A percentile compares a stretch with the other conserved stretches of the same genome.
phyloP scores from a whole-genome alignment of 2,329 filamentous ascomycete genomes.

The Xylariales sp. region DNA sequence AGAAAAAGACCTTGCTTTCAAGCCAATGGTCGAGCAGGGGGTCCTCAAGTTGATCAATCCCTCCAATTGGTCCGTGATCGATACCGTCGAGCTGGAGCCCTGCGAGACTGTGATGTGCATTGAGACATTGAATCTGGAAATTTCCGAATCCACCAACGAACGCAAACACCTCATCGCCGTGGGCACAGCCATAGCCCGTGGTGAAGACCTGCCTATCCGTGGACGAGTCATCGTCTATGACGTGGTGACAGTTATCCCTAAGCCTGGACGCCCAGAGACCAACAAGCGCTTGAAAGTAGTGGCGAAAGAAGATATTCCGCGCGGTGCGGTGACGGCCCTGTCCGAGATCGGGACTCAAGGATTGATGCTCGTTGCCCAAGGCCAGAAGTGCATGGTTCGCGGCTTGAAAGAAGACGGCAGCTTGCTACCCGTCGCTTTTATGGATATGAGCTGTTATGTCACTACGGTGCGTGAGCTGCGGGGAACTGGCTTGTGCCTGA shows the following conservation, averaged over 20 bases:
- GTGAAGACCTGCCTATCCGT: slow-evolving; percentile 83
- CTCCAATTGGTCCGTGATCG: slow-evolving; percentile 71
- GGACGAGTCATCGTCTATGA: slow-evolving; percentile 89
- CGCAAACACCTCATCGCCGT: slow-evolving; percentile 77
- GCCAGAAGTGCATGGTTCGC: slow-evolving; percentile 95
- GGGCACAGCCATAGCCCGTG: slow-evolving; percentile 79
- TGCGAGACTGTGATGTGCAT: slow-evolving; percentile 78
- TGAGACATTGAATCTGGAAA: slow-evolving; percentile 78
- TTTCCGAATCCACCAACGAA: slow-evolving; percentile 88
- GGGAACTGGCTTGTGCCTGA: slow-evolving; percentile 77
- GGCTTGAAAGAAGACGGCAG: slow-evolving; percentile 94
- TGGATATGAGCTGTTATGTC: slow-evolving; percentile 96
- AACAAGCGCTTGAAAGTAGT: slow-evolving; percentile 81
- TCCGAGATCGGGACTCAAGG: slow-evolving; percentile 83
- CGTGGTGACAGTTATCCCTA: slow-evolving; percentile 84
- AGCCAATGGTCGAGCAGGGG: slow-evolving; percentile 67
- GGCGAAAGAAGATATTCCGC: slow-evolving; percentile 83
- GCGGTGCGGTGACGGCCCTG: slow-evolving; percentile 84
- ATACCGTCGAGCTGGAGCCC: slow-evolving; percentile 67
- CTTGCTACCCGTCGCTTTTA: slow-evolving; percentile 88
- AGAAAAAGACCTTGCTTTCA: slow-evolving; percentile 60
- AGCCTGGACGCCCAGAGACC: slow-evolving; percentile 80
- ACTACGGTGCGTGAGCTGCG: slow-evolving; percentile 79
- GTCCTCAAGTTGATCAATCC: slow-evolving; percentile 76
- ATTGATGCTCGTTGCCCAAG: slow-evolving; percentile 85